Base-by-base conservation (phyloP, 345 rosid genomes). In the Firmiana major region DNA sequence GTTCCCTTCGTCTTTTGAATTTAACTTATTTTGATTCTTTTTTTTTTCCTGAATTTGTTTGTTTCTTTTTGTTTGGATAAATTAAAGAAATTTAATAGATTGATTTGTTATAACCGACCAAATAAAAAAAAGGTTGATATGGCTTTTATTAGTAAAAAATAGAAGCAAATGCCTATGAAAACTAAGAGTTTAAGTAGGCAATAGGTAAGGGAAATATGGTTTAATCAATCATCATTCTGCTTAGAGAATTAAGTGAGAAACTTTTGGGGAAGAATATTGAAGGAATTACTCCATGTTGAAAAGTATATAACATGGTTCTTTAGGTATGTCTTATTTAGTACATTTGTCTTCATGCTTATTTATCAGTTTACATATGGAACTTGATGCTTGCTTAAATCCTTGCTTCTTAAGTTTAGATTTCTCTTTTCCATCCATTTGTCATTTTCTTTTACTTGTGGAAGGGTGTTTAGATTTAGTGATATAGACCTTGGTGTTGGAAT, bases 1-100 rank as follows among this genome's bases (percentile, higher is more conserved):
- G 99, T 94, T 66, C 6, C 6, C 42, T 42, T 31, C 28, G 17
- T 46, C 40, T 69, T 69, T 7, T 28, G 58, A 24, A 16, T 48
- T 9, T 15, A 28, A 17, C 74, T 70, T 48, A 4, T 67, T 67
- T 12, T 55, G 6, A 7, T 21, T 31, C 34, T 31, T 54, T 57
- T 28, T 17, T 78, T 19, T 67, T 45, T 81, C 36, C 87, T 51
- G 79, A 28, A 78, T 79, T 6, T 69, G 66, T 75, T 68, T 76
- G 54, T 60, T 66, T 22, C 34, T 11, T 66, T 17, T 67, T 45
- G 54, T 51, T 71, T 12, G 45, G 46, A 51, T 34, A 51, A 17
- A 26, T 17, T 10, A 11, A 59, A 21, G 24, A 21, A 2, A 7
- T 59, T 26, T 59, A 12, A 59, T 24, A 26, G 34, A 58, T 24